Base-by-base conservation (phyloP, 2,329 filamentous ascomycete genomes). In the Cladobotryum protrusum region DNA sequence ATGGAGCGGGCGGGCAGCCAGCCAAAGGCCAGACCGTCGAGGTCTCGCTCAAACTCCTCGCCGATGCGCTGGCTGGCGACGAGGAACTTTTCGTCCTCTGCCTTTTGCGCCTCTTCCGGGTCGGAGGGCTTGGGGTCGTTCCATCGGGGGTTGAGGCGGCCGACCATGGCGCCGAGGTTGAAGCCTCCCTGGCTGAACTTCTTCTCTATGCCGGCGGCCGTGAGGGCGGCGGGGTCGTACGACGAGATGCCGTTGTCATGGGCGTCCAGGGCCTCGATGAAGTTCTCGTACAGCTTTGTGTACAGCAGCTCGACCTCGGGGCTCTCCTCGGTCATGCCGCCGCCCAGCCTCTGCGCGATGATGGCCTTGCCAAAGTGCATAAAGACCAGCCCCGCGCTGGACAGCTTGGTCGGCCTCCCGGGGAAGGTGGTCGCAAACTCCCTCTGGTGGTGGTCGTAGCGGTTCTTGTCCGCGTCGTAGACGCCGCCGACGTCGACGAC, bases 371-470 rank as follows among this genome's bases (percentile, higher is more conserved):
- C 93, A 68, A 95, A 97, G 75, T 97, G 92, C 78, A 96, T 81
- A 75, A 93, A 99, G 33, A 99, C 89, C 18, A 99, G 79, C 1
- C 93, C 93, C 0, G 93, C 93, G 53, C 89, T 95, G 49, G 88
- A 95, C 51, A 99, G 86, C 77, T 95, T 96, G 56, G 93, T 99
- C 48, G 72, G 67, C 63, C 87, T 86, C 53, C 81, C 81, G 17
- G 92, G 90, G 72, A 99, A 99, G 43, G 85, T 89, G 50, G 87
- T 86, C 52, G 72, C 71, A 76, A 99, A 99, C 64, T 83, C 85
- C 57, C 92, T 89, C 77, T 99, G 93, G 78, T 99, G 93, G 74
- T 99, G 93, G 72, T 99, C 93, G 76, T 88, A 99, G 61, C 92
- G 87, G 70, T 89, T 82, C 56, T 71, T 72, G 45, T 74, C 68